Conservation (phyloP, 2,329 filamentous ascomycete species). For the Calcarisporium arbuscula region DNA sequence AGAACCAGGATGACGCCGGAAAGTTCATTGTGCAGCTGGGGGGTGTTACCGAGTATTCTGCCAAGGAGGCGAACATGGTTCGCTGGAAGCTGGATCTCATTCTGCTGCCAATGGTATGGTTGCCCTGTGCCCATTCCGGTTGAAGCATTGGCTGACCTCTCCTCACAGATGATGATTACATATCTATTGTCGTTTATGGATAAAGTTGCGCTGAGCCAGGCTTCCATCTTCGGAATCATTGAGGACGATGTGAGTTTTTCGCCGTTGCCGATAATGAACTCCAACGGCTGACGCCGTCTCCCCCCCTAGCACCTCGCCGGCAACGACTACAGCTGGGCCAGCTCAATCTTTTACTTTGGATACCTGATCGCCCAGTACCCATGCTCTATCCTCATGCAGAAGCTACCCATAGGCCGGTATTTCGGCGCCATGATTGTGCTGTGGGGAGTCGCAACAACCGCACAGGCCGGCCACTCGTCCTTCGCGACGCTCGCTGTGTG, state of each 20-base stretch:
- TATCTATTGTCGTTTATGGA: slow-evolving; percentile 57
- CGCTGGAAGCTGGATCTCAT: slow-evolving; percentile 10
- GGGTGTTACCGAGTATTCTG: slow-evolving; percentile 3
- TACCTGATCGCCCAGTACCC: no score
- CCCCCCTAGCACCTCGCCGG: slow-evolving; percentile 19
- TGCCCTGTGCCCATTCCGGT: not conserved
- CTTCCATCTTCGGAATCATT: slow-evolving; percentile 48
- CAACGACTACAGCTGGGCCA: slow-evolving; percentile 60
- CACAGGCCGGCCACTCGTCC: no score
- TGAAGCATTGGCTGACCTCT: not conserved
- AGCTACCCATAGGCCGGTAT: no score
- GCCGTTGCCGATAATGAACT: not conserved
- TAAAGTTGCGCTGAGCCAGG: slow-evolving; percentile 49
- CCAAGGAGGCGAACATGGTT: slow-evolving; percentile 5
- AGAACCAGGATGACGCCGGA: no score
- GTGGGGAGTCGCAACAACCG: no score
- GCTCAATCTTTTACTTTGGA: no score
- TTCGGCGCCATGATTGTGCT: no score
- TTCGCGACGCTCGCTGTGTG: slow-evolving; percentile 8
- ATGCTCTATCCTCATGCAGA: no score
- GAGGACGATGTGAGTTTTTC: slow-evolving; percentile 31
- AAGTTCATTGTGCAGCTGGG: no score
- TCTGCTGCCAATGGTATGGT: slow-evolving; percentile 7
- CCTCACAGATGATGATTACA: no score
- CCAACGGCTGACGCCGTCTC: slow-evolving; percentile 6